Evolutionary conservation across 495 filamentous ascomycete genomes (phyloP), one percentile per base, ranked within the genome.

Genomic region (Schizothecium vesticola): DNA sequence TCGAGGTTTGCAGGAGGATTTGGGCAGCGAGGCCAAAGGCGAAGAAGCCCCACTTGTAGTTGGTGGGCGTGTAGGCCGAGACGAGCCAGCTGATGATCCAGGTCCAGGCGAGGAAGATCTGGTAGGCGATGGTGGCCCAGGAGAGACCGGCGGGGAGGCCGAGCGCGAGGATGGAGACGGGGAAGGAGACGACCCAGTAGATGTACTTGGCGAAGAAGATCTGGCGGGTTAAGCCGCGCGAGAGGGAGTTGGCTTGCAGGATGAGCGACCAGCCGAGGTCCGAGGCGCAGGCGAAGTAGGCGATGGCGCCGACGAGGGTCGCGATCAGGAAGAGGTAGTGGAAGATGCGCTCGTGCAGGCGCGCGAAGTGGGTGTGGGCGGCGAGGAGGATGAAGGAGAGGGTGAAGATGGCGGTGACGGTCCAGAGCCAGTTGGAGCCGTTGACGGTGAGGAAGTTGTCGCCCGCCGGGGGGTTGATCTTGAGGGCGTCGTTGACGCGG

Each of bases 41-140:
- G 63, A 78, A 84, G 78, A 84, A 84, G 26, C 81, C 82, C 82
- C 82, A 84, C 71, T 83, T 83, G 75, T 84, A 84, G 73, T 80
- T 80, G 61, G 78, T 78, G 13, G 69, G 63, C 10, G 78, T 81
- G 72, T 79, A 83, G 61, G 82, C 78, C 55, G 74, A 75, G 25
- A 81, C 76, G 56, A 83, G 78, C 69, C 80, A 83, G 33, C 72
- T 67, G 69, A 84, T 73, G 59, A 82, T 70, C 82, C 82, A 84
- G 67, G 74, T 76, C 80, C 80, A 83, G 9, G 79, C 73, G 19
- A 84, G 74, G 68, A 71, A 67, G 67, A 83, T 67, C 67, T 83
- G 79, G 72, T 72, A 83, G 58, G 82, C 0, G 66, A 84, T 81
- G 69, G 78, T 82, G 5, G 81, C 76, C 82, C 82, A 84, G 4